These are phyloP conservation scores for Xylariaceae sp. DNA, from an alignment of 2,329 filamentous ascomycete genomes.

Conservation along the genomic window DNA sequence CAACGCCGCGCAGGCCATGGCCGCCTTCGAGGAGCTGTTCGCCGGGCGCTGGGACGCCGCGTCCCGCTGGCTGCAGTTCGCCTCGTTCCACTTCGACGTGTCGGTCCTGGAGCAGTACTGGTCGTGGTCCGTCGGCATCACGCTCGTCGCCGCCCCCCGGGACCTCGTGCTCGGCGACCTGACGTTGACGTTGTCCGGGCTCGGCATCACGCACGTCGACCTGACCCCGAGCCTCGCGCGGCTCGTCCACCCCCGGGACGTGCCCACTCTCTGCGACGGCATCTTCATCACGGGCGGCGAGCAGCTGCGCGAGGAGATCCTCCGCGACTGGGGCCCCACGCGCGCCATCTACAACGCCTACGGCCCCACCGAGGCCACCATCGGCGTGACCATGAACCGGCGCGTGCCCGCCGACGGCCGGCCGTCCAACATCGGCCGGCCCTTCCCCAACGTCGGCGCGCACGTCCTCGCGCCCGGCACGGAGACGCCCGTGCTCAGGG, in stretches of 20 bases:
- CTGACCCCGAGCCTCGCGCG: conserved; percentile 81
- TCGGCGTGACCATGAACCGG: conserved; percentile 86
- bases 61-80: conserved; percentile 87
- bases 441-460: conserved; percentile 81
- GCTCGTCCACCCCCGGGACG: conserved; percentile 69
- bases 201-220: conserved; percentile 84
- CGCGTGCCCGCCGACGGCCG: conserved; percentile 70
- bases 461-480: conserved; percentile 68
- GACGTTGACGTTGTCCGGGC: conserved; percentile 58
- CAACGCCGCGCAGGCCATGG: conserved; percentile 83
- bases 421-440: conserved; percentile 78
- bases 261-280: conserved; percentile 69
- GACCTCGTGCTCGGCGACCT: conserved; percentile 84
- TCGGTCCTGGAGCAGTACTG: conserved; percentile 91
- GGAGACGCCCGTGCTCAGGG: conserved; percentile 63
- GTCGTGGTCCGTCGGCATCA: conserved; percentile 88
- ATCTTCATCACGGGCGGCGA: conserved; percentile 94
- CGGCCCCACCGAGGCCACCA: conserved; percentile 87
- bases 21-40: conserved; percentile 77
- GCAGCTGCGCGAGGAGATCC: conserved; percentile 77
- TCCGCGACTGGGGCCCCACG: conserved; percentile 75
- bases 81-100: conserved; percentile 90
- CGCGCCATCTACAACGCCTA: conserved; percentile 87
- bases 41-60: conserved; percentile 60
- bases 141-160: conserved; percentile 71